Base-by-base conservation (phyloP, 169 alveolate genomes). In the Amoebophrya sp. region DNA sequence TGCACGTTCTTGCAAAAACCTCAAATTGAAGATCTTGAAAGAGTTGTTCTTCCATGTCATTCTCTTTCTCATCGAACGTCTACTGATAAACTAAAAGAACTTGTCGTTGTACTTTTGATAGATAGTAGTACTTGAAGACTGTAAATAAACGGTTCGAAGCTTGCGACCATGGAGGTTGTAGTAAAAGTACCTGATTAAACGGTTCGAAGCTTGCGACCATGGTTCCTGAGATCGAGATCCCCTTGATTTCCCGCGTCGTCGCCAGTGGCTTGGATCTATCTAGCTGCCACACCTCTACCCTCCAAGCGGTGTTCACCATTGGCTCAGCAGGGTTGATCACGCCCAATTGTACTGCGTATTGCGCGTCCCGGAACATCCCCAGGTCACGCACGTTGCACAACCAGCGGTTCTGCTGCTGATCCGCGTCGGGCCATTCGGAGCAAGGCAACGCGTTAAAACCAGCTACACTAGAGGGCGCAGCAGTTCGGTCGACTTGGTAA, bases 181-280 rank as follows among this genome's bases (percentile, higher is more conserved):
- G n/a, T n/a, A n/a, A n/a, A n/a, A n/a, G n/a, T n/a, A n/a, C n/a
- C 78, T 90, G 92, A 34, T 90, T 90, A 36, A 38, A 41, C 78
- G 53, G 92, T 39, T 53, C 92, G 41, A 90, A 65, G 29, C 36
- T 40, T n/a, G 92, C 92, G 34, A 41, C 41, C 92, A 90, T 90
- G 39, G 53, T 38, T 0, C 78, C 78, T 40, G 53, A 90, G 41
- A 90, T n/a, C 33, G 92, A 39, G 41, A 90, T 41, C n/a, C 92
- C 92, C 36, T 41, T 0, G 78, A 90, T 65, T 1, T 90, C 92
- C 10, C 92, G 38, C 12, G 92, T 90, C 39, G 92, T 65, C 78
- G 92, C 92, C 0, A 90, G 83, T 10, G 83, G 83, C 33, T 65
- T 65, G 2, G 36, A 12, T 36, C 83, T 6, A 36, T 65, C 83